Percentiles rank a stretch among this genome's conserved stretches.
Evolutionary conservation across 371 early-diverging fungal species (phyloP).

Genomic region (Mycotypha africana): DNA sequence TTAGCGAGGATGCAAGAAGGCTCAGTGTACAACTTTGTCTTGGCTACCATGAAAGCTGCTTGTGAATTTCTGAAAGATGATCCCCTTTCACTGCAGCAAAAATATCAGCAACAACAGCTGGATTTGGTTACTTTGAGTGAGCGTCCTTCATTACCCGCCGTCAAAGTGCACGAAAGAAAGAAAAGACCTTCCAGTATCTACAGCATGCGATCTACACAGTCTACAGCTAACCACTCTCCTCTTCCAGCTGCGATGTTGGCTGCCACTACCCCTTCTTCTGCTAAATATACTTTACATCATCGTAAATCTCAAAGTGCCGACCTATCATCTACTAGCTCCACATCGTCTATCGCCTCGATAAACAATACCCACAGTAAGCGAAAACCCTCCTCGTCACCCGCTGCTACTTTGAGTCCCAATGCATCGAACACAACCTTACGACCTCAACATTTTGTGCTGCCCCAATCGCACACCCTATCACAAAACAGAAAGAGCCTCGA

Average conservation of each 20-base stretch:
- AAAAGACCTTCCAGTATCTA: too few species aligned
- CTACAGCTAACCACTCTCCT: background rate
- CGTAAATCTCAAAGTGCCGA: too few species aligned
- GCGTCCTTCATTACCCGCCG: too few species aligned
- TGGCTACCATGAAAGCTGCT: constrained; percentile 50
- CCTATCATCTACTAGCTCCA: too few species aligned
- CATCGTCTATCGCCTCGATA: background rate
- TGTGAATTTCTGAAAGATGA: constrained; percentile 53
- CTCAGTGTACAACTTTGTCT: constrained; percentile 47
- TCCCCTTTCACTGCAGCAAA: constrained; percentile 39
- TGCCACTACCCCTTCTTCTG: constrained; percentile 28
- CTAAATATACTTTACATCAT: constrained; percentile 6
- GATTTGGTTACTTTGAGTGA: constrained; percentile 24
- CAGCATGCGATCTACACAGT: background rate
- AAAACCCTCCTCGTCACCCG: too few species aligned
- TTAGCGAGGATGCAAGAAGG: constrained; percentile 43
- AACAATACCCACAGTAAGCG: background rate
- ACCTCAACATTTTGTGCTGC: constrained; percentile 31
- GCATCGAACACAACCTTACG: constrained; percentile 13
- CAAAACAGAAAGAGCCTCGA: constrained; percentile 28
- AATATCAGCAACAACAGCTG: constrained; percentile 3
- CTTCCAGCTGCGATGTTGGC: constrained; percentile 5
- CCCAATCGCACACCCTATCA: too few species aligned
- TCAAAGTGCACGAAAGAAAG: too few species aligned
- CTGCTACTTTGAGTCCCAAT: too few species aligned